Evolutionary conservation across 768 basidiomycete genomes (phyloP), one percentile per base, ranked within the genome.

Genomic region (Tylopilus vinaceipallidus): DNA sequence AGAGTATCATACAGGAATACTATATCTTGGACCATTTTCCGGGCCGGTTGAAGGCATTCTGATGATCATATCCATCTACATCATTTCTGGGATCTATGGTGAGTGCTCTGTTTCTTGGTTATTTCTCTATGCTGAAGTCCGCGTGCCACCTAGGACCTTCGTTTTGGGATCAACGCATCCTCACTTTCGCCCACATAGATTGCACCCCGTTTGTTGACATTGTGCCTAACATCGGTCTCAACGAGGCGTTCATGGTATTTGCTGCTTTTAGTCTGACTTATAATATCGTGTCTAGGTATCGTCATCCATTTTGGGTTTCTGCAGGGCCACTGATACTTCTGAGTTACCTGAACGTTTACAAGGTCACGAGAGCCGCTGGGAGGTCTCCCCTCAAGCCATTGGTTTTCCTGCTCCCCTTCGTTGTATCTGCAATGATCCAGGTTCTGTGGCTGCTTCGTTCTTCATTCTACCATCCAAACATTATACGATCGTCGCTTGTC

Each of bases 21-120:
- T 98, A 14, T 99, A 85, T 74, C 84, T 99, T 16, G 93, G 91
- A 9, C 81, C 86, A 29, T 95, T 95, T 69, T 95, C 92, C 14
- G 95, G 97, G 1, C 95, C 97, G 0, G 90, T 98, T 2, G 97
- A 98, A 67, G 97, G 97, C 7, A 95, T 98, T 56, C 72, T 99
- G 30, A 78, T 98, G 68, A 86, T 98, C 47, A 74, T 86, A 23
- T 65, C 58, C 9, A 84, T 98, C 47, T 98, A 86, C 71, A 56
- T 83, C 26, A 72, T 95, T 45, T 86, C 88, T 12, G 95, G 92
- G 0, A 66, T 88, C 44, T 84, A 76, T 59, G 91, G 91, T 82
- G 53, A 40, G 76, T 63, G 4, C 12, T 17, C 7, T 33, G 14
- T 32, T 34, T 39, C 45, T 42, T 9, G 16, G 13, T 10, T 35